phyloP scores from a whole-genome alignment of 2,329 filamentous ascomycete species.

The Aspergillus sp. region DNA sequence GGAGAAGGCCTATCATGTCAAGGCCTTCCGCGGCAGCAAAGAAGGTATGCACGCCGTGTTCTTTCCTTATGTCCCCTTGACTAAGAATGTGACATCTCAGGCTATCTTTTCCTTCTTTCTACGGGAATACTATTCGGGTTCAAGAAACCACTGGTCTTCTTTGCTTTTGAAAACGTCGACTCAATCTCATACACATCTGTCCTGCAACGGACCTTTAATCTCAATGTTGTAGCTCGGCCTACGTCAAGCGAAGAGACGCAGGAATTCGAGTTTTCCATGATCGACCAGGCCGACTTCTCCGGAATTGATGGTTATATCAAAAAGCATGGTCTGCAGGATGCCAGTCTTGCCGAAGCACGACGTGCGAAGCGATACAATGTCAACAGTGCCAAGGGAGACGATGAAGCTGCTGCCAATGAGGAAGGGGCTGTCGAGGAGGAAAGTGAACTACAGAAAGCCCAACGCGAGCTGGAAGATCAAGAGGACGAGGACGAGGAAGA shows the following conservation, averaged over 20 bases:
- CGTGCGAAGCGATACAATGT: constrained; percentile 62
- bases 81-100: constrained; percentile 36
- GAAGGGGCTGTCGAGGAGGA: constrained; percentile 49
- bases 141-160: constrained; percentile 66
- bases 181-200: constrained; percentile 65
- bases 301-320: constrained; percentile 66
- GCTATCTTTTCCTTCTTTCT: constrained; percentile 64
- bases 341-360: constrained; percentile 61
- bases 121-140: constrained; percentile 65
- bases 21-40: constrained; percentile 65
- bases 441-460: constrained; percentile 60
- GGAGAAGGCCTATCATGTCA: constrained; percentile 65
- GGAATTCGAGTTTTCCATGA: constrained; percentile 66
- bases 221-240: constrained; percentile 55
- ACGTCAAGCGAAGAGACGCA: constrained; percentile 45
- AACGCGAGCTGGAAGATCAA: constrained; percentile 55
- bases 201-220: constrained; percentile 66
- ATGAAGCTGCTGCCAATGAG: constrained; percentile 22
- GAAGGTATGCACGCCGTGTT: constrained; percentile 51
- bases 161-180: constrained; percentile 60
- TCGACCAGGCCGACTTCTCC: constrained; percentile 64
- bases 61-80: neutral
- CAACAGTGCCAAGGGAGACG: constrained; percentile 40
- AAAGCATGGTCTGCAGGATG: constrained; percentile 62
- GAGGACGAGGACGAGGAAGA: constrained; percentile 53